Percentiles rank a stretch among this genome's conserved stretches.
phyloP scores from a whole-genome alignment of 2,329 filamentous ascomycete genomes.

The Nannizziopsis arthrosporioides region DNA sequence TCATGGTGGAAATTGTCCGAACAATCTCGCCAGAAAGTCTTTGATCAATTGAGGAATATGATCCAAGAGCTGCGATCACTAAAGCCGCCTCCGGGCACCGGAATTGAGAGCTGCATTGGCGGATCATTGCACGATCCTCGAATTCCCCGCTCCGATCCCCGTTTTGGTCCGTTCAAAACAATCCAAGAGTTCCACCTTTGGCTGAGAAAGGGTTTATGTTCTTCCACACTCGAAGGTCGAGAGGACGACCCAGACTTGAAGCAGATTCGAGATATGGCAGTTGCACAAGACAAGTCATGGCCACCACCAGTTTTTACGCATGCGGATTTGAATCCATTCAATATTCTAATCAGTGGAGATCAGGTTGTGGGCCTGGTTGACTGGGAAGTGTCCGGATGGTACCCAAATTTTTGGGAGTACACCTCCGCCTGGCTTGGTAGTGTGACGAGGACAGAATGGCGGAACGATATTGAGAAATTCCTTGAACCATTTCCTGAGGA shows the following conservation, averaged over 20 bases:
- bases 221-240: background rate
- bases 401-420: constrained; percentile 37
- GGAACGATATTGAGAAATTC: constrained; percentile 25
- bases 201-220: no score
- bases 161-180: constrained; percentile 8
- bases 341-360: constrained; percentile 23
- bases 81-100: constrained; percentile 6
- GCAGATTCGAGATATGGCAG: background rate
- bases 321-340: constrained; percentile 16
- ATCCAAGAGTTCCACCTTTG: constrained; percentile 8
- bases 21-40: constrained; percentile 8
- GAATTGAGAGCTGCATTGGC: constrained; percentile 14
- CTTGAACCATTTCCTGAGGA: constrained; percentile 29
- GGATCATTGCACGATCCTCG: constrained; percentile 22
- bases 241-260: constrained; percentile 5
- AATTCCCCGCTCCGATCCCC: constrained; percentile 10
- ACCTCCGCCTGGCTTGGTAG: constrained; percentile 28
- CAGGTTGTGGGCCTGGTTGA: constrained; percentile 36
- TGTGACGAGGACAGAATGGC: constrained; percentile 21
- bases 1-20: constrained; percentile 15
- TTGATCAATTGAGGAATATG: constrained; percentile 12
- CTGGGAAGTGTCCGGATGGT: constrained; percentile 38
- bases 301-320: constrained; percentile 8
- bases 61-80: constrained; percentile 15
- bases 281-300: constrained; percentile 3